Evolutionary conservation across 148 eudicot genomes (phyloP).

Genomic region (Vaccinium vitisidaea): DNA sequence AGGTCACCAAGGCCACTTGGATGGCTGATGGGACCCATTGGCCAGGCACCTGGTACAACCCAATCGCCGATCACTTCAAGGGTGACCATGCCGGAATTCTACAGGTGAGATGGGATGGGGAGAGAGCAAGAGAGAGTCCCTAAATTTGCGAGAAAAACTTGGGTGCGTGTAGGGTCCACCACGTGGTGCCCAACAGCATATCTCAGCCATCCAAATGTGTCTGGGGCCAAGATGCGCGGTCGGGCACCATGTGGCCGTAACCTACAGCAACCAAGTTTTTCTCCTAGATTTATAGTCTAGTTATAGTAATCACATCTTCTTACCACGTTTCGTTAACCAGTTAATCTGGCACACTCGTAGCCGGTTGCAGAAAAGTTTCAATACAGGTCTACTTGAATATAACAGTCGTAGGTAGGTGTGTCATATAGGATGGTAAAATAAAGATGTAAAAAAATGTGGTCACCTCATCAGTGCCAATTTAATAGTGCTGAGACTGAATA

Average conservation of each 20-base stretch:
- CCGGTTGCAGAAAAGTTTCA: neutral
- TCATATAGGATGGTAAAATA: neutral
- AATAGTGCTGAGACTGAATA: neutral
- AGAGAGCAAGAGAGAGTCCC: neutral
- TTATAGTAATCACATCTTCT: neutral
- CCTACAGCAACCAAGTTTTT: too few relatives aligned
- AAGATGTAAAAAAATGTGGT: neutral
- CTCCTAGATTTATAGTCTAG: neutral
- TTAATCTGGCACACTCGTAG: neutral
- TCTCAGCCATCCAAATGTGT: too few relatives aligned
- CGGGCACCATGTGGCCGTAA: too few relatives aligned
- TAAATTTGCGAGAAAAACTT: neutral
- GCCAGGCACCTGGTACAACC: slow-evolving; percentile 80
- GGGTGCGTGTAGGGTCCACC: too few relatives aligned
- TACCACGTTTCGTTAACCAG: neutral
- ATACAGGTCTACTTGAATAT: neutral
- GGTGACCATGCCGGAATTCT: slow-evolving; percentile 92
- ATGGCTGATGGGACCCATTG: slow-evolving; percentile 96
- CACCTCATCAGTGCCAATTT: neutral
- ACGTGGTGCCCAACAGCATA: too few relatives aligned
- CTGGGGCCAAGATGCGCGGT: too few relatives aligned
- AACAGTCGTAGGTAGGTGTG: neutral
- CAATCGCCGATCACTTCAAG: slow-evolving; percentile 62
- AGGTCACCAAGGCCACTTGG: slow-evolving; percentile 71
- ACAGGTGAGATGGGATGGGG: slow-evolving; percentile 39